These are phyloP conservation scores for Xerocomus minutiporus DNA, from an alignment of 1,284 basidiomycete species.

Conservation along the genomic window DNA sequence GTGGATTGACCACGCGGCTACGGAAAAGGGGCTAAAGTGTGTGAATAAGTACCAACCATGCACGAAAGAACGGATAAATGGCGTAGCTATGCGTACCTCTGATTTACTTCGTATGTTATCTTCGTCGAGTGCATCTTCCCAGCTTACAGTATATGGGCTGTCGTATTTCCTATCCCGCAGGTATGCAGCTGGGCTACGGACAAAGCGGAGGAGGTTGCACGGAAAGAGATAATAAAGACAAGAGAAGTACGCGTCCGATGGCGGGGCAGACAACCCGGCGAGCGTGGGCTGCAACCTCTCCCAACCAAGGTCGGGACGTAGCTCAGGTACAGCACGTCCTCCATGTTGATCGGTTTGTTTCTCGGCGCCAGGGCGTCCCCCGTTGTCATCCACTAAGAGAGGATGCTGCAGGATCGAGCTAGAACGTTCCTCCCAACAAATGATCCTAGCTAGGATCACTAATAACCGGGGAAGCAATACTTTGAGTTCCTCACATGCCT, in stretches of 20 bases:
- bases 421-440: slow-evolving; percentile 64
- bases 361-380: slow-evolving; percentile 32
- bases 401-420: slow-evolving; percentile 29
- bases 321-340: slow-evolving; percentile 29
- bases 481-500: slow-evolving; percentile 53
- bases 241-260: slow-evolving; percentile 64
- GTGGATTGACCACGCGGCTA: slow-evolving; percentile 70
- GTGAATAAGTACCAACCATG: slow-evolving; percentile 6
- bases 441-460: slow-evolving; percentile 58
- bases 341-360: slow-evolving; percentile 32
- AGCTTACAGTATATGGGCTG: slow-evolving; percentile 56
- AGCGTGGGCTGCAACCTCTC: slow-evolving; percentile 57
- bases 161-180: slow-evolving; percentile 46
- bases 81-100: slow-evolving; percentile 42
- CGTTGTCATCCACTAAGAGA: slow-evolving; percentile 34
- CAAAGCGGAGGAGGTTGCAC: slow-evolving; percentile 73
- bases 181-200: slow-evolving; percentile 63
- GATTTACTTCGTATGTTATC: slow-evolving; percentile 64
- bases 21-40: slow-evolving; percentile 57
- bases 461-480: slow-evolving; percentile 57
- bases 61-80: not conserved
- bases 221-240: slow-evolving; percentile 86
- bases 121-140: slow-evolving; percentile 66
- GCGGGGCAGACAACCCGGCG: slow-evolving; percentile 49
- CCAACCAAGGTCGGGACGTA: slow-evolving; percentile 60